Conservation (phyloP, 2,329 filamentous ascomycete genomes). For the Aspergillus nomiae region DNA sequence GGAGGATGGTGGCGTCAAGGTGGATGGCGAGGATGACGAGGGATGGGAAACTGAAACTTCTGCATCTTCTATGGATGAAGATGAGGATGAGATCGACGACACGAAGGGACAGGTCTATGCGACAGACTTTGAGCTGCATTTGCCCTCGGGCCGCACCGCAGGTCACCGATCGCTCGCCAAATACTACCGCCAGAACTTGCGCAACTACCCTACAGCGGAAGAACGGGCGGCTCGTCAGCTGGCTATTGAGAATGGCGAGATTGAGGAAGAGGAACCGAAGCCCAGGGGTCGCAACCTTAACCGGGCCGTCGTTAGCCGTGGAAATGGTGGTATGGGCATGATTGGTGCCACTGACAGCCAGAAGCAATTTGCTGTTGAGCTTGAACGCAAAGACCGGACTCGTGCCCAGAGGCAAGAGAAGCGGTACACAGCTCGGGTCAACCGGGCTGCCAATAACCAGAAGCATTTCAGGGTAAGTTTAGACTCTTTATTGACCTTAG, state of each 20-base stretch:
- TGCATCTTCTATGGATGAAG: constrained; percentile 83
- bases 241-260: constrained; percentile 55
- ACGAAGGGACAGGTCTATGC: constrained; percentile 82
- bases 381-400: constrained; percentile 70
- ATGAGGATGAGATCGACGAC: constrained; percentile 79
- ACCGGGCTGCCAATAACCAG: constrained; percentile 75
- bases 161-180: constrained; percentile 84
- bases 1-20: constrained; percentile 65
- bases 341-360: constrained; percentile 73
- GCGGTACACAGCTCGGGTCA: constrained; percentile 68
- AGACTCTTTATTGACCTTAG: not conserved
- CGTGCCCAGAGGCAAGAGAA: constrained; percentile 63
- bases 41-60: constrained; percentile 96
- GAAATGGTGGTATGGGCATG: constrained; percentile 76
- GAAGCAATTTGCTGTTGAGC: constrained; percentile 66
- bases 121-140: constrained; percentile 89
- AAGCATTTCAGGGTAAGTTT: constrained; percentile 67
- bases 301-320: constrained; percentile 64
- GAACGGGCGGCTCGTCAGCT: constrained; percentile 70
- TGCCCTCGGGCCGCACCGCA: constrained; percentile 84
- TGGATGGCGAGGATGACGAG: constrained; percentile 58
- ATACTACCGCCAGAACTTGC: constrained; percentile 92
- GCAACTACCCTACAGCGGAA: constrained; percentile 75
- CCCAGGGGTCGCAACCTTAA: constrained; percentile 42
- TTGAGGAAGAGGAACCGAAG: constrained; percentile 51